Percentiles rank a stretch among this genome's conserved stretches.
phyloP scores from a whole-genome alignment of 1,284 basidiomycete species.

The Vanrija humicola region DNA sequence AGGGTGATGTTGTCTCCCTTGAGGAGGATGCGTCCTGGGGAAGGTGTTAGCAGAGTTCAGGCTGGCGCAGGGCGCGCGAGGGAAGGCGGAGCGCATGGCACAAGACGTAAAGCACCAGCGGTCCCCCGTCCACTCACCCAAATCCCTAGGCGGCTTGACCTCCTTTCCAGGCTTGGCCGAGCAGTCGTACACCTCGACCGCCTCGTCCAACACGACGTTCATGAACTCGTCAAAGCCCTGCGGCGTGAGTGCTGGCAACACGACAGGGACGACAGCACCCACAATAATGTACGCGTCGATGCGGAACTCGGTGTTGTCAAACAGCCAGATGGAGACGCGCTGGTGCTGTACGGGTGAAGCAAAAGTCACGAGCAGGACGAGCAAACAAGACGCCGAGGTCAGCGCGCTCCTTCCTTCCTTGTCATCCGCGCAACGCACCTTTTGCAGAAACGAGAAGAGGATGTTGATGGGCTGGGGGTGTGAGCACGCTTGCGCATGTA shows the following conservation, averaged over 20 bases:
- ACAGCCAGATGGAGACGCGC: slow-evolving; percentile 91
- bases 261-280: slow-evolving; percentile 50
- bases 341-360: slow-evolving; percentile 57
- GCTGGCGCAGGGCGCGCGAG: too few species aligned
- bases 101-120: too few species aligned
- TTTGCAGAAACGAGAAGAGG: slow-evolving; percentile 96
- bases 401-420: neutral
- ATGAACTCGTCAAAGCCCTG: slow-evolving; percentile 99
- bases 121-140: slow-evolving; percentile 30
- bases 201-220: slow-evolving; percentile 97
- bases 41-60: neutral
- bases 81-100: too few species aligned
- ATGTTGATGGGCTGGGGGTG: slow-evolving; percentile 68
- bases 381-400: slow-evolving; percentile 12
- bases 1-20: slow-evolving; percentile 97
- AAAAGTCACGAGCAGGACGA: neutral
- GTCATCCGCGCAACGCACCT: slow-evolving; percentile 25
- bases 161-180: slow-evolving; percentile 77
- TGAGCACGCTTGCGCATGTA: neutral
- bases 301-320: slow-evolving; percentile 94
- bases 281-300: slow-evolving; percentile 96
- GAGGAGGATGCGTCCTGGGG: slow-evolving; percentile 78
- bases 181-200: slow-evolving; percentile 86
- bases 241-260: neutral
- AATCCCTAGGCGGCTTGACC: slow-evolving; percentile 55